A percentile compares a stretch with the other conserved stretches of the same genome.
phyloP scores from a whole-genome alignment of 352 stramenopile species.

The Phytophthora sansomeana region DNA sequence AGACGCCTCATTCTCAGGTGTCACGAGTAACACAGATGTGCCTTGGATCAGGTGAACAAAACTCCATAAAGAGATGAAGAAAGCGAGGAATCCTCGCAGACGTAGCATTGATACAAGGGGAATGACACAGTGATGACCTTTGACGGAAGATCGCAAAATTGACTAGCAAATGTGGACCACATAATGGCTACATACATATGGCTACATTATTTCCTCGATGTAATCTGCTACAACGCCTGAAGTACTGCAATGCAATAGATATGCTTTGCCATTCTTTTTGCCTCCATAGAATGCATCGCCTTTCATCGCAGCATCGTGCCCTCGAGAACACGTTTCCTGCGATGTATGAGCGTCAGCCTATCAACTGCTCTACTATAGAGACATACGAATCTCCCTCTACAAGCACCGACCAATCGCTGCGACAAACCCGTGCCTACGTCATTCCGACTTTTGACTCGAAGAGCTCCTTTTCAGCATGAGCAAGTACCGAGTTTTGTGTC shows the following conservation, averaged over 20 bases:
- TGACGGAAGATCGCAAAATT: conserved; percentile 40
- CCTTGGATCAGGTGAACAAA: neutral
- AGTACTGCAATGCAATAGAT: too few species aligned
- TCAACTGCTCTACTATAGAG: conserved; percentile 18
- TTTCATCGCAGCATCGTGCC: too few species aligned
- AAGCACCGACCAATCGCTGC: neutral
- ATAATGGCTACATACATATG: neutral
- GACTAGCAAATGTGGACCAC: conserved; percentile 33
- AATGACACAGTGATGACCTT: conserved; percentile 25
- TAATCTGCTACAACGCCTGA: too few species aligned
- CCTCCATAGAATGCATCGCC: too few species aligned
- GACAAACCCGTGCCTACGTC: neutral
- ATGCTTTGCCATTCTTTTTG: too few species aligned
- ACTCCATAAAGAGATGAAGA: conserved; percentile 21
- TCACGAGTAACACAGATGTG: conserved; percentile 17
- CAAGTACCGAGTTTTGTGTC: conserved; percentile 84
- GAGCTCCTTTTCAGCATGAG: conserved; percentile 16
- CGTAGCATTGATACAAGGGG: conserved; percentile 13
- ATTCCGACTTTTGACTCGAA: conserved; percentile 14
- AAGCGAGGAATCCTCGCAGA: conserved; percentile 6
- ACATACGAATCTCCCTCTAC: conserved; percentile 10
- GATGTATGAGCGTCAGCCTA: neutral
- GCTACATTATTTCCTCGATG: too few species aligned
- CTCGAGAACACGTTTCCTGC: too few species aligned
- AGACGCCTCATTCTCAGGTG: conserved; percentile 37